These are phyloP conservation scores for Tillandsia fasciculata DNA, from an alignment of 176 grass and related monocot species.

Conservation along the genomic window DNA sequence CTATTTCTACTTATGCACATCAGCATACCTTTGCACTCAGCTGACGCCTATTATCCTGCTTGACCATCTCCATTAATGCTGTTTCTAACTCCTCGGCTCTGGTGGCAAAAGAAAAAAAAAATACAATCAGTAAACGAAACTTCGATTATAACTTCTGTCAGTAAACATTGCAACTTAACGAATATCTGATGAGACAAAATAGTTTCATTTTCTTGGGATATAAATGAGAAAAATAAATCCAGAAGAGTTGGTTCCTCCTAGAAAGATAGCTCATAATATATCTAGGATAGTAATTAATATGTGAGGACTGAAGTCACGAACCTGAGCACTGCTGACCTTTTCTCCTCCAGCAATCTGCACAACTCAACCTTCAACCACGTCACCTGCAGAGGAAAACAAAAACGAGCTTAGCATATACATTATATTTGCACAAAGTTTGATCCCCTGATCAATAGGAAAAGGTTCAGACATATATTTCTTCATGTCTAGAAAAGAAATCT, in stretches of 20 bases:
- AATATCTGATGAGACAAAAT: neutral
- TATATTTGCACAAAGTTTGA: neutral
- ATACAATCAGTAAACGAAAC: slow-evolving; percentile 8
- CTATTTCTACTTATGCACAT: neutral
- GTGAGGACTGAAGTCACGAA: slow-evolving; percentile 22
- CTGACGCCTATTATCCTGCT: slow-evolving; percentile 87
- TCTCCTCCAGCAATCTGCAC: slow-evolving; percentile 81
- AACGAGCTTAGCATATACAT: neutral
- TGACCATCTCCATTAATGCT: slow-evolving; percentile 97
- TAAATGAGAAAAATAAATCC: neutral
- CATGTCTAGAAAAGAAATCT: too few relatives aligned
- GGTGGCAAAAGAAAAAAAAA: slow-evolving; percentile 18
- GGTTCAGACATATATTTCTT: too few relatives aligned
- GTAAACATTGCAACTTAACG: neutral
- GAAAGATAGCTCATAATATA: neutral
- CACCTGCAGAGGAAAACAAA: slow-evolving; percentile 35
- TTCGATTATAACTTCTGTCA: neutral
- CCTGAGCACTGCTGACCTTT: slow-evolving; percentile 86
- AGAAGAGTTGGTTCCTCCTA: neutral
- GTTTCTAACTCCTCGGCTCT: slow-evolving; percentile 98
- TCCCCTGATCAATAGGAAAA: too few relatives aligned
- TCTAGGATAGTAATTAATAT: neutral
- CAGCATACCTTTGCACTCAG: slow-evolving; percentile 80
- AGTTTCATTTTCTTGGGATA: neutral
- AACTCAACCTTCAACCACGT: slow-evolving; percentile 88